Conservation (phyloP, 140 eudicot genomes). For the Erigeron philadelphicus region DNA sequence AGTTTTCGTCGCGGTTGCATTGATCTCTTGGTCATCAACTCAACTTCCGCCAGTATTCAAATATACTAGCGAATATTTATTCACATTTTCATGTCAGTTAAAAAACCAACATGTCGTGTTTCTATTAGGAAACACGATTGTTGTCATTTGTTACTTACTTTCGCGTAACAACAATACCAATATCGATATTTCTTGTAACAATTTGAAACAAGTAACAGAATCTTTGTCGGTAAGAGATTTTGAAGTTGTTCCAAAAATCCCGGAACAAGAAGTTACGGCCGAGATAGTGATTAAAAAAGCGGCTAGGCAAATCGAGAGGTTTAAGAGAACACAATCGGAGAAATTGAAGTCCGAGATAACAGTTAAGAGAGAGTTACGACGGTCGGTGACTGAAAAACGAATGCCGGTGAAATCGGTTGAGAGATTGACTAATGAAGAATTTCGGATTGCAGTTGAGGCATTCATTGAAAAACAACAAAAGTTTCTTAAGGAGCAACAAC, state of each 20-base stretch:
- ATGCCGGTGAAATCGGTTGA: slow-evolving; percentile 35
- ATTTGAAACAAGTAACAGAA: not conserved
- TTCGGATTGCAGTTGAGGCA: slow-evolving; percentile 51
- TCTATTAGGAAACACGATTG: slow-evolving; percentile 55
- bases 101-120: slow-evolving; percentile 65
- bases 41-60: slow-evolving; percentile 34
- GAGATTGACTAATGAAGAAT: slow-evolving; percentile 61
- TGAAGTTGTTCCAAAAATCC: slow-evolving; percentile 14
- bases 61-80: slow-evolving; percentile 23
- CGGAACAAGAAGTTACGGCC: slow-evolving; percentile 27
- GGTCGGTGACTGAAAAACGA: slow-evolving; percentile 12
- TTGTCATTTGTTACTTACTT: slow-evolving; percentile 33
- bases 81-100: slow-evolving; percentile 26
- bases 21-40: slow-evolving; percentile 61
- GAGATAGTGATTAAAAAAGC: slow-evolving; percentile 43
- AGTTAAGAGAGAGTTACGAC: slow-evolving; percentile 33
- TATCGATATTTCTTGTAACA: not conserved
- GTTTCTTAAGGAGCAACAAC: slow-evolving; percentile 35
- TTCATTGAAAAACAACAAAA: slow-evolving; percentile 51
- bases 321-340: slow-evolving; percentile 65
- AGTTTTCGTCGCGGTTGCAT: slow-evolving; percentile 33
- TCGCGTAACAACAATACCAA: slow-evolving; percentile 33
- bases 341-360: slow-evolving; percentile 38
- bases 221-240: not conserved
- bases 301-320: slow-evolving; percentile 43